These are phyloP conservation scores for Cucumis cinereus DNA, from an alignment of 306 rosid genomes.

Conservation along the genomic window DNA sequence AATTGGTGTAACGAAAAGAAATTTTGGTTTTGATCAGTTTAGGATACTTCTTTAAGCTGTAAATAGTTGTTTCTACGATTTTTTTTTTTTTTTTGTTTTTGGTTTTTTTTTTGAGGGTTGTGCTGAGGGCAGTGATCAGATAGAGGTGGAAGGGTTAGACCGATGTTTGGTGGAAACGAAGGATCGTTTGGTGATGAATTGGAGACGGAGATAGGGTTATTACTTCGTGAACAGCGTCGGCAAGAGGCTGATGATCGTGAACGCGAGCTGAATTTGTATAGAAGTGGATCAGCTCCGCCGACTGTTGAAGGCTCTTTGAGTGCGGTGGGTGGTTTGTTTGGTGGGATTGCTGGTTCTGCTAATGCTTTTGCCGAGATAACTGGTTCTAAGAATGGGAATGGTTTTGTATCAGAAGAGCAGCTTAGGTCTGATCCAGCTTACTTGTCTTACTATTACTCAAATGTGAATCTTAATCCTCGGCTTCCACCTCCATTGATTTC, in stretches of 20 bases:
- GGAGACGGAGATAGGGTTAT: conserved; percentile 67
- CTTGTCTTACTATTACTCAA: conserved; percentile 55
- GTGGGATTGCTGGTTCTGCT: conserved; percentile 14
- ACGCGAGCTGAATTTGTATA: conserved; percentile 51
- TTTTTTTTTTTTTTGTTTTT: conserved; percentile 1
- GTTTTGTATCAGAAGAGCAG: conserved; percentile 65
- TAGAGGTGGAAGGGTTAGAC: conserved; percentile 22
- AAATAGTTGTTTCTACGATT: conserved; percentile 13
- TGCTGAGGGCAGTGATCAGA: conserved; percentile 10
- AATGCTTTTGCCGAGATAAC: conserved; percentile 31
- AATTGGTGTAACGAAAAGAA: conserved; percentile 12
- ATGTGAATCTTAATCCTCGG: conserved; percentile 75
- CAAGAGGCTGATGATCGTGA: conserved; percentile 68
- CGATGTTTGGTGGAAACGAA: conserved; percentile 60
- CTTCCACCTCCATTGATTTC: conserved; percentile 83
- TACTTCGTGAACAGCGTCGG: conserved; percentile 69
- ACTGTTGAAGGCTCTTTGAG: conserved; percentile 74
- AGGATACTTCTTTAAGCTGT: conserved; percentile 20
- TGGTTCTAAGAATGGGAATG: conserved; percentile 42
- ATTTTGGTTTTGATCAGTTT: conserved; percentile 21
- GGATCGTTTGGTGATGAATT: conserved; percentile 81
- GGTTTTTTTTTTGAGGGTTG: neutral
- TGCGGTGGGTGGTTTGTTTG: conserved; percentile 73
- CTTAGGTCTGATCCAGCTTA: conserved; percentile 94
- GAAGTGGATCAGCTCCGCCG: conserved; percentile 96